Evolutionary conservation across 768 basidiomycete species (phyloP).

Genomic region (Boletus rubescentipes): DNA sequence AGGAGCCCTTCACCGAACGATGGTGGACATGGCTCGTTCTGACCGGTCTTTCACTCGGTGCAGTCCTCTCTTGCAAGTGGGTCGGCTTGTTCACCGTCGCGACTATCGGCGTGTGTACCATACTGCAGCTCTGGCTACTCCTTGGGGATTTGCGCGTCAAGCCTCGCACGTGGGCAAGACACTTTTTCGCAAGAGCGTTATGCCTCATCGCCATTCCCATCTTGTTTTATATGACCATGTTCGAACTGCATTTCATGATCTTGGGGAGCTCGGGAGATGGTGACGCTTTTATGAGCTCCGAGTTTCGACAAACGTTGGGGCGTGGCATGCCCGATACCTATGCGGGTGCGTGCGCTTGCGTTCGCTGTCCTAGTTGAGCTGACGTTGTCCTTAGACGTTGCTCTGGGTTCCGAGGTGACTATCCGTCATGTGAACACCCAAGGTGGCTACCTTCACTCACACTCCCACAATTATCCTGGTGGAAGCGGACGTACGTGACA

Average conservation of each 20-base stretch:
- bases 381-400: conserved; percentile 58
- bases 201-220: conserved; percentile 87
- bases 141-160: conserved; percentile 84
- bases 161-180: conserved; percentile 71
- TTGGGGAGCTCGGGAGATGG: conserved; percentile 91
- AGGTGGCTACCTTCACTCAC: conserved; percentile 98
- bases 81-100: conserved; percentile 98
- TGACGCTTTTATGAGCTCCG: conserved; percentile 99
- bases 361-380: neutral
- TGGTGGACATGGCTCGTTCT: conserved; percentile 96
- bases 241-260: conserved; percentile 90
- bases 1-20: conserved; percentile 72
- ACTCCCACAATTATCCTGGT: conserved; percentile 82
- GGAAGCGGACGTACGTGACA: conserved; percentile 79
- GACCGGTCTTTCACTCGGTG: conserved; percentile 87
- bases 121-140: conserved; percentile 85
- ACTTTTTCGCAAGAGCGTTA: conserved; percentile 86
- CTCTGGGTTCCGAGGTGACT: conserved; percentile 76
- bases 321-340: conserved; percentile 91
- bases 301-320: conserved; percentile 93
- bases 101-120: conserved; percentile 81
- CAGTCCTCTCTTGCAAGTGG: conserved; percentile 95
- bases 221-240: conserved; percentile 95
- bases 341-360: conserved; percentile 60
- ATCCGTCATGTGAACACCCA: conserved; percentile 95